Evolutionary conservation across 768 basidiomycete genomes (phyloP), one percentile per base, ranked within the genome.

Genomic region (Leucogyrophana mollusca): DNA sequence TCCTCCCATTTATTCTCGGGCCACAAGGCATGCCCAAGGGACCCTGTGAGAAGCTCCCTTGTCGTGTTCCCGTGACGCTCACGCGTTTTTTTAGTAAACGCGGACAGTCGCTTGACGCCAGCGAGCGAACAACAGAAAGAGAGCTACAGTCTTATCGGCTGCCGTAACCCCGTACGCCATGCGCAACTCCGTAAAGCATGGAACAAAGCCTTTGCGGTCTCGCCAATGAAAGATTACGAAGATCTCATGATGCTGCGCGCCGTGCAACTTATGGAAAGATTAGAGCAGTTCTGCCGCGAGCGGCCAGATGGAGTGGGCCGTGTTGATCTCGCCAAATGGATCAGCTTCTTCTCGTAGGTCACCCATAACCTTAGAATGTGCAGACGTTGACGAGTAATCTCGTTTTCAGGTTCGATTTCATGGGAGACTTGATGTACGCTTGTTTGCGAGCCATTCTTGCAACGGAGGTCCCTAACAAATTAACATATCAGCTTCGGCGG

Each of bases 361-460:
- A 40, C 32, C 2, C 13, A 23, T 24, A 7, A 13, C 13, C 13
- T 6, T 7, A 30, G 45, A 9, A 39, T 23, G 13, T 14, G 21
- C 11, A 30, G 13, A 30, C 13, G 27, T 6, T 30, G 7, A 30
- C 13, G 18, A 35, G 13, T n/a, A 18, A 17, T n/a, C 24, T 14
- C 13, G 10, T 37, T 33, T 5, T 13, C 22, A 59, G 58, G 34
- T 64, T 56, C 45, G 61, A 65, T 48, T 59, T 62, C 47, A 66
- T 66, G 62, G 57, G 58, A 32, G 61, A 66, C 47, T 54, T 66
- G 50, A 59, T 61, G 62, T 60, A 40, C 56, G 56, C 53, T 22
- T 37, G 16, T 17, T 18, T n/a, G 23, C 4, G 14, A 21, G 24
- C 24, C 4, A 30, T 30, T 25, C 13, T 30, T 30, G 6, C 27